Evolutionary conservation across 2,329 filamentous ascomycete species (phyloP).

Genomic region (Decorospora gaudefroyi): DNA sequence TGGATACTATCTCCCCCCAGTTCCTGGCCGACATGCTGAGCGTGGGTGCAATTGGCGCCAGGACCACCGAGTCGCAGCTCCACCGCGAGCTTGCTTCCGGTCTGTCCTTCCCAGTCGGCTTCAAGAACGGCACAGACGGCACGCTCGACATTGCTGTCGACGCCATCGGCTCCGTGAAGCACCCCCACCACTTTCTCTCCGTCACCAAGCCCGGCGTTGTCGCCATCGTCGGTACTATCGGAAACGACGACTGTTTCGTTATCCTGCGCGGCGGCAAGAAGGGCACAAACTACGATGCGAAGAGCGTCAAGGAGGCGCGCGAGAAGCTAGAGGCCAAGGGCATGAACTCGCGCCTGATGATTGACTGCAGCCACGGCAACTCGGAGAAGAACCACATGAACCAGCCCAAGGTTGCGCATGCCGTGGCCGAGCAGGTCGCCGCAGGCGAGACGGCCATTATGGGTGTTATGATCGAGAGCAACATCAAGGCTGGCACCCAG

Average conservation of each 20-base stretch:
- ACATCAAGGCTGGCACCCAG: constrained; percentile 93
- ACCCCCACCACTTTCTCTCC: constrained; percentile 95
- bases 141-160: constrained; percentile 88
- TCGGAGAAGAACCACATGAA: constrained; percentile 96
- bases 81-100: constrained; percentile 94
- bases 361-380: constrained; percentile 98
- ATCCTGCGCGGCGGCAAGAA: constrained; percentile 90
- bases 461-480: constrained; percentile 98
- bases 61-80: constrained; percentile 93
- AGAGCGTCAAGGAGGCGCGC: constrained; percentile 83
- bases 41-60: constrained; percentile 90
- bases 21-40: constrained; percentile 92
- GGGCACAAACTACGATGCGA: constrained; percentile 90
- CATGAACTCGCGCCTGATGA: constrained; percentile 80
- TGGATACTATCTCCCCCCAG: constrained; percentile 97
- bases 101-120: constrained; percentile 94
- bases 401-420: constrained; percentile 88
- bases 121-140: constrained; percentile 99
- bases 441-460: constrained; percentile 85
- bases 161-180: constrained; percentile 87
- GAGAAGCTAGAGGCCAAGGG: constrained; percentile 74
- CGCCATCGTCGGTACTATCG: constrained; percentile 89
- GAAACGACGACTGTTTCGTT: constrained; percentile 96
- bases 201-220: constrained; percentile 96
- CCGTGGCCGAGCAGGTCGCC: constrained; percentile 80